These are phyloP conservation scores for Colletotrichum karsti DNA, from an alignment of 2,329 filamentous ascomycete genomes.

Conservation along the genomic window DNA sequence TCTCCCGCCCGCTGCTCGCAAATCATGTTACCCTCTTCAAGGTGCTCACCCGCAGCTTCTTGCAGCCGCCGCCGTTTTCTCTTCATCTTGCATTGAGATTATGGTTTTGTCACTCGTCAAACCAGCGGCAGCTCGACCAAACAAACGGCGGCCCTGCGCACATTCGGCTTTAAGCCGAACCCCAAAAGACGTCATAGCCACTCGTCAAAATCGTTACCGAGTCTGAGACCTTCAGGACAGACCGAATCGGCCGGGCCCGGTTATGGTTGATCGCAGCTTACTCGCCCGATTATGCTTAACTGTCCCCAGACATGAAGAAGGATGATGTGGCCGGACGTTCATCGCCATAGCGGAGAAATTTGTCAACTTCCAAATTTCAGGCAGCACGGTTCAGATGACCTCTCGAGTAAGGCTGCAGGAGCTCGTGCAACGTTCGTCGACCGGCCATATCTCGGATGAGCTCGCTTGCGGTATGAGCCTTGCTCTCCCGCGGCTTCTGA, in stretches of 20 bases:
- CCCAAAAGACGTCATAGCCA: neutral
- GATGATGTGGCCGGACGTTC: neutral
- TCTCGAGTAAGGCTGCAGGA: neutral
- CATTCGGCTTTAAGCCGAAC: neutral
- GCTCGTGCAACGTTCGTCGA: neutral
- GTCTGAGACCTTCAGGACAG: neutral
- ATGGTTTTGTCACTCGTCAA: neutral
- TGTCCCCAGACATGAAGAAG: neutral
- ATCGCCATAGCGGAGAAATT: neutral
- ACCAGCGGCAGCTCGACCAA: neutral
- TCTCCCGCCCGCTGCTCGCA: neutral
- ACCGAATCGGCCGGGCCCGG: neutral
- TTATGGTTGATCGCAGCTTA: neutral
- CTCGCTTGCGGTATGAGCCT: neutral
- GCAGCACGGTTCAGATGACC: conserved; percentile 6
- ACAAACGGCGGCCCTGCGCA: neutral
- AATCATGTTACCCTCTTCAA: neutral
- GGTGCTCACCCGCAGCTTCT: conserved; percentile 4
- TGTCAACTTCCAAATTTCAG: neutral
- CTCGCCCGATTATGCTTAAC: neutral
- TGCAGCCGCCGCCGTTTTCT: neutral
- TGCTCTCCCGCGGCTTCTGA: neutral
- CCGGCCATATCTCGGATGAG: neutral
- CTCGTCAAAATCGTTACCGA: neutral
- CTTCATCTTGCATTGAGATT: neutral